These are phyloP conservation scores for Ophiocytium majus DNA, from an alignment of 352 stramenopile genomes.

Conservation along the genomic window DNA sequence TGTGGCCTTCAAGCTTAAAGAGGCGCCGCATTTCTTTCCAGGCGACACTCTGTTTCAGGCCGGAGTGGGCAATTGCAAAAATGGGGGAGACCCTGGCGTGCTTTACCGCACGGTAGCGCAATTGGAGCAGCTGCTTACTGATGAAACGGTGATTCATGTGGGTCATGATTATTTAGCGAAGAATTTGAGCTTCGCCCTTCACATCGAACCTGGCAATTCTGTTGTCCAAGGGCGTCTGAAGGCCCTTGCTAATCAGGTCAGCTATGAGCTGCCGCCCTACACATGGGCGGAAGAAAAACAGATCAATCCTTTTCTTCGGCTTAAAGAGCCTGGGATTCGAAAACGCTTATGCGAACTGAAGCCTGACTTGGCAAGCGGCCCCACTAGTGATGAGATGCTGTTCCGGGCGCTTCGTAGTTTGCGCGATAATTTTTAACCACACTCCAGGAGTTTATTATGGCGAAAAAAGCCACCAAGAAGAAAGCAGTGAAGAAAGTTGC, in stretches of 20 bases:
- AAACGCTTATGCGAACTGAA: too few species aligned
- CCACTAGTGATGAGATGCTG: background rate
- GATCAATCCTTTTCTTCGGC: conserved; percentile 2
- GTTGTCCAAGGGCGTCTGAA: background rate
- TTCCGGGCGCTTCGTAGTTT: background rate
- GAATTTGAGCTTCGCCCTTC: background rate
- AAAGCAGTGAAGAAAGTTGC: too few species aligned
- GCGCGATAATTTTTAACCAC: too few species aligned
- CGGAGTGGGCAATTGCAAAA: conserved; percentile 4
- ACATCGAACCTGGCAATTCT: background rate
- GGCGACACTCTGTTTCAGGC: conserved; percentile 6
- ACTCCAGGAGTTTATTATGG: too few species aligned
- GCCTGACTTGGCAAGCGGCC: too few species aligned
- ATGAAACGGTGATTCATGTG: background rate
- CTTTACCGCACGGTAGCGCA: background rate
- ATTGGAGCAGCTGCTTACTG: background rate
- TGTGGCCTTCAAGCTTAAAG: background rate
- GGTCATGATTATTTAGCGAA: background rate
- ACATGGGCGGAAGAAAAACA: background rate
- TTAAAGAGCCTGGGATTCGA: too few species aligned
- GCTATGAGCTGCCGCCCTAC: background rate
- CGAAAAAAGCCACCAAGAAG: too few species aligned
- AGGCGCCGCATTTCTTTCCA: background rate
- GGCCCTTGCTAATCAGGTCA: background rate
- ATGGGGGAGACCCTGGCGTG: background rate